These are phyloP conservation scores for Citrus medica DNA, from an alignment of 345 rosid genomes.

Conservation along the genomic window DNA sequence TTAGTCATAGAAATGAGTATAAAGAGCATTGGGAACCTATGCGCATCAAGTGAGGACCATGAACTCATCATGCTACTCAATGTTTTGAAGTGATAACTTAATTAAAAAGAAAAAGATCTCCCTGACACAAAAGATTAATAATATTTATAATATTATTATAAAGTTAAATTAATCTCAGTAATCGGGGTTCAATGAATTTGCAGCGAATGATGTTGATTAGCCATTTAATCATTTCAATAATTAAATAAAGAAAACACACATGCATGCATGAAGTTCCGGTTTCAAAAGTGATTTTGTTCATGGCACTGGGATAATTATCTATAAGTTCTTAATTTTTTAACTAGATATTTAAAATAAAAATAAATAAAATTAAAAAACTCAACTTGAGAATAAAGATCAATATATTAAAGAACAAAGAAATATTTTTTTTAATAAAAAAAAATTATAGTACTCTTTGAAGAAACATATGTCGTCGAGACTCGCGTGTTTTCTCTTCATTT, in stretches of 20 bases:
- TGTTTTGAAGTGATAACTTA: conserved; percentile 5
- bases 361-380: no score
- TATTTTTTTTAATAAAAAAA: no score
- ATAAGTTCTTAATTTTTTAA: no score
- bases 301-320: no score
- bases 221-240: no score
- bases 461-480: neutral
- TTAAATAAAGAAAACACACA: no score
- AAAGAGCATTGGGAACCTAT: conserved; percentile 8
- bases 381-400: no score
- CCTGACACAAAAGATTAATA: conserved; percentile 5
- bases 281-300: no score
- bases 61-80: conserved; percentile 24
- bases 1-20: neutral
- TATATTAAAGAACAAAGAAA: no score
- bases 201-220: neutral
- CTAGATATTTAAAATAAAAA: no score
- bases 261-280: no score
- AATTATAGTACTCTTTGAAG: neutral
- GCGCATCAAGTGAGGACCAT: neutral
- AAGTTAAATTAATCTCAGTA: neutral
- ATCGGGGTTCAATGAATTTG: conserved; percentile 31
- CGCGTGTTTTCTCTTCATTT: no score
- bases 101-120: conserved; percentile 11
- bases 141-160: neutral